Conservation (phyloP, 2,329 filamentous ascomycete genomes). For the Trichoderma brevicompactum region DNA sequence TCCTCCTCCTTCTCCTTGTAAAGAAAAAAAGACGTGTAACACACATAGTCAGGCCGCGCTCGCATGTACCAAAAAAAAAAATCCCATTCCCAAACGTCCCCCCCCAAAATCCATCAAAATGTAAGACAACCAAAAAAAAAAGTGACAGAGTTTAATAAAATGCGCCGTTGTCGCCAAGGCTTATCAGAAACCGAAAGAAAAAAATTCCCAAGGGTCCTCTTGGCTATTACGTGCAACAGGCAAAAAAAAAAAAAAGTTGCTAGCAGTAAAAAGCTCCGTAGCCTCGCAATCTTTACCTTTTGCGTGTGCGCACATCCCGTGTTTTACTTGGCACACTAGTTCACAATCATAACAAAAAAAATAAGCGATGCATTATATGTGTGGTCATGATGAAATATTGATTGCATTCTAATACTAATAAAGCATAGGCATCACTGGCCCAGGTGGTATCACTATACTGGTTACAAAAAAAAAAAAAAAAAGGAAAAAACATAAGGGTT, state of each 20-base stretch:
- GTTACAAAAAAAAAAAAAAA: background rate
- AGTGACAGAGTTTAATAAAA: background rate
- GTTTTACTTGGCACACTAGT: background rate
- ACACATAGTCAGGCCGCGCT: no score
- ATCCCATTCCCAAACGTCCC: background rate
- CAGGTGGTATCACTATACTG: conserved; percentile 29
- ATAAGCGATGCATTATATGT: background rate
- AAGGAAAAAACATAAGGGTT: background rate
- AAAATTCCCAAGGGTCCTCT: no score
- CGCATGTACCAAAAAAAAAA: background rate
- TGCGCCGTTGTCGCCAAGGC: no score
- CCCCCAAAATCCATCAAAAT: background rate
- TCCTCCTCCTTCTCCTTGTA: background rate
- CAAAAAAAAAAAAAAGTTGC: no score
- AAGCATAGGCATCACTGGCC: conserved; percentile 13
- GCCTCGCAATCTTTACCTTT: no score
- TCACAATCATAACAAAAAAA: background rate
- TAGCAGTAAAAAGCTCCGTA: background rate
- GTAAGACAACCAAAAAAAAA: background rate
- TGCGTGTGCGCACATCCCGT: background rate
- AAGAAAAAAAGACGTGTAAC: background rate
- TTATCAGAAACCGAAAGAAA: no score
- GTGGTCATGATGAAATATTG: conserved; percentile 7
- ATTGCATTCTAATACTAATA: conserved; percentile 22
- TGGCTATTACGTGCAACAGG: no score